phyloP scores from a whole-genome alignment of 495 filamentous ascomycete genomes.

The Lophiotrema nucula region DNA sequence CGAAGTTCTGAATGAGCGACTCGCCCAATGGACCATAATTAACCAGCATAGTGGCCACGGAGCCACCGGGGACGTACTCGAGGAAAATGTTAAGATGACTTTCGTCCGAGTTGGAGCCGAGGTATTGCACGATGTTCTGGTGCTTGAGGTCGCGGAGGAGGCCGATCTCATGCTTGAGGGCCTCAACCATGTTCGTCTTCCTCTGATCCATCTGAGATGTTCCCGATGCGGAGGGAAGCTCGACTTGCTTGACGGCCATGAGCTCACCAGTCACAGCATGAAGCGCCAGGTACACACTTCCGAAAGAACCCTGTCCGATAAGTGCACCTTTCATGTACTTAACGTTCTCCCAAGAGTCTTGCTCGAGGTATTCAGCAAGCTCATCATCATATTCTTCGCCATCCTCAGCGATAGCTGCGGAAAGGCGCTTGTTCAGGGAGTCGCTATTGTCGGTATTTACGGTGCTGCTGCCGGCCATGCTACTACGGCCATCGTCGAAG shows the following conservation, averaged over 20 bases:
- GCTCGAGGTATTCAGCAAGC: constrained; percentile 66
- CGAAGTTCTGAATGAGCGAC: constrained; percentile 91
- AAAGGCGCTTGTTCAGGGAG: constrained; percentile 68
- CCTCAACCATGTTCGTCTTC: constrained; percentile 97
- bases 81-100: constrained; percentile 98
- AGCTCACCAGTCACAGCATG: constrained; percentile 96
- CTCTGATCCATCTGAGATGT: constrained; percentile 78
- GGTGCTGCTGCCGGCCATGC: constrained; percentile 66
- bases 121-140: constrained; percentile 96
- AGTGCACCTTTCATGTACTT: constrained; percentile 99
- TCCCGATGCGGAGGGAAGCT: constrained; percentile 77
- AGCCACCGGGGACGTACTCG: constrained; percentile 97
- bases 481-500: constrained; percentile 76
- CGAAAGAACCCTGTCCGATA: constrained; percentile 96
- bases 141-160: constrained; percentile 93
- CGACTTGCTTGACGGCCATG: constrained; percentile 98
- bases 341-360: constrained; percentile 89
- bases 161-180: constrained; percentile 92
- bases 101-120: constrained; percentile 87
- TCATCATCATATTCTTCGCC: constrained; percentile 78
- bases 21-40: constrained; percentile 95
- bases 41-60: constrained; percentile 95
- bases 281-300: constrained; percentile 93
- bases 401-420: constrained; percentile 64
- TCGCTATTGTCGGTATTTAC: constrained; percentile 60